Evolutionary conservation across 1,284 basidiomycete species (phyloP).

Genomic region (Ceratobasidium sp.): DNA sequence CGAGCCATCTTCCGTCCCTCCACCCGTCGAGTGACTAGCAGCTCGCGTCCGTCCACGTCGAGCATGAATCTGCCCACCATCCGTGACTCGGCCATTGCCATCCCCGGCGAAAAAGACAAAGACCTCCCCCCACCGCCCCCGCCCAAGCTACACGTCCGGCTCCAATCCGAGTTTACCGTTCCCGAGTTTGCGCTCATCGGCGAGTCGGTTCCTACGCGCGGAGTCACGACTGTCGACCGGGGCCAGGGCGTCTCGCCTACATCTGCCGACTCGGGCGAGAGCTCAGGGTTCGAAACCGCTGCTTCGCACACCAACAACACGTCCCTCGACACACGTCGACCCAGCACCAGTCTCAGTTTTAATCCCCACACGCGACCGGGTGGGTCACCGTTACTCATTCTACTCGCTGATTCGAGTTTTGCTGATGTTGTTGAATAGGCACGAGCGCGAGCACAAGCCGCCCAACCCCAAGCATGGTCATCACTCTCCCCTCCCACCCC

Average conservation of each 20-base stretch:
- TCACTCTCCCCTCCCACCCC: background rate
- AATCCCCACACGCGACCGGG: too few species aligned
- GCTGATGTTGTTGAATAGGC: background rate
- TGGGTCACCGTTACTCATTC: too few species aligned
- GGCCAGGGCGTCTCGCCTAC: background rate
- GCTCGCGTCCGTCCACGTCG: background rate
- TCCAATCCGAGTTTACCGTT: conserved; percentile 32
- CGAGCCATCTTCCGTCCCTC: background rate
- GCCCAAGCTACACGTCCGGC: conserved; percentile 27
- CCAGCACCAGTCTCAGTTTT: background rate
- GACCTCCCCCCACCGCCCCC: conserved; percentile 13
- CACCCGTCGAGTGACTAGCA: background rate
- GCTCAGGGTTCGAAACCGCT: conserved; percentile 31
- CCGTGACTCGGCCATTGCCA: conserved; percentile 11
- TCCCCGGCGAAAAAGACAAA: background rate
- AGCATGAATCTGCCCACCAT: background rate
- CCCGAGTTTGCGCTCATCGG: conserved; percentile 10
- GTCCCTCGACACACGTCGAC: background rate
- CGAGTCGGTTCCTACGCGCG: too few species aligned
- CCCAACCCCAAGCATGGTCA: background rate
- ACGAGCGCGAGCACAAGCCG: conserved; percentile 11
- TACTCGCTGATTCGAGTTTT: too few species aligned
- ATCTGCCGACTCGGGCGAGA: conserved; percentile 7
- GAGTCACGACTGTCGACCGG: too few species aligned
- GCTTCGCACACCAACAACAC: conserved; percentile 19